Base-by-base conservation (phyloP, 371 early-diverging fungal genomes). In the Mucor mucedo region DNA sequence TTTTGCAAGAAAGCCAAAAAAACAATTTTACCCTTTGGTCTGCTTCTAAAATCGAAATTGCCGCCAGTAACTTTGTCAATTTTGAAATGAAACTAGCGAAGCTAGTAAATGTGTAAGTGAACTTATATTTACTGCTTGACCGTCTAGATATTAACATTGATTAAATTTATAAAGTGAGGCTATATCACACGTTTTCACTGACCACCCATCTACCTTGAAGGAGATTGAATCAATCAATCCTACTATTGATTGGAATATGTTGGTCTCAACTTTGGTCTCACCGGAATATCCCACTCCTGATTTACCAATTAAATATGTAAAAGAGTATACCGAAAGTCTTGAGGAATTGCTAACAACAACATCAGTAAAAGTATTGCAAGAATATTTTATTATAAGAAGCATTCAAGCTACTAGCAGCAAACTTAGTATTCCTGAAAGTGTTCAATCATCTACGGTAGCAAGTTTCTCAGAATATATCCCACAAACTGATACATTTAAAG, bases 11-110 rank as follows among this genome's bases (percentile, higher is more conserved):
- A 47, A 47, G 47, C 5, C 47, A 21, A 47, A 27, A 16, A 21
- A 47, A 21, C 21, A 47, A 50, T 13, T 50, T 50, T 50, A 50
- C 50, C 7, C 28, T 50, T 50, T 50, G 50, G 50, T 50, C 30
- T 30, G 27, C 2, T 1, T 16, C 16, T 29, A 50, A 50, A 13
- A 13, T 50, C 14, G 9, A 21, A 50, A 10, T 5, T 11, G 50
- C 50, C 7, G 32, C 10, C 0, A 3, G 2, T 1, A 58, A n/a
- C 2, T 58, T 47, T 14, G 11, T 58, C 11, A 27, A 33, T 27
- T n/a, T 58, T 2, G 48, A 58, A 38, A 16, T n/a, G 2, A 27
- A 57, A 57, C 21, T 57, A 8, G 3, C 14, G 9, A 45, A 57
- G 1, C 7, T 41, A 6, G 21, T 33, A 33, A 45, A 41, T 9